Evolutionary conservation across 805 yeast genomes (phyloP), one percentile per base, ranked within the genome.

Genomic region (Metschnikowia similis): DNA sequence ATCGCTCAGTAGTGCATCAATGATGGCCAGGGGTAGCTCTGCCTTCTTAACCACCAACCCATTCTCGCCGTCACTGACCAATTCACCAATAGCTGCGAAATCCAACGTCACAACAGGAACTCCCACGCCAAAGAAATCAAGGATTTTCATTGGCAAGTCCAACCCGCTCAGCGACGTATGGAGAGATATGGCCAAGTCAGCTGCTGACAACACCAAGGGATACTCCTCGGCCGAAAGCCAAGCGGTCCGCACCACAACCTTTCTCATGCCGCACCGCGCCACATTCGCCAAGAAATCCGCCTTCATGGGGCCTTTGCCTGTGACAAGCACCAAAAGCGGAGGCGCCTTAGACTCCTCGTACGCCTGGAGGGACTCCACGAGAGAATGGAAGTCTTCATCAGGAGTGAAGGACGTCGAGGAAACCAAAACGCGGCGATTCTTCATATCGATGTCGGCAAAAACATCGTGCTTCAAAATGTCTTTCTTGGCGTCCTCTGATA

Each of bases 131-230:
- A 92, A 91, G 79, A 92, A 83, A 62, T 94, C 99, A 6, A 92
- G 85, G 34, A 94, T 87, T 66, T 94, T 94, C 99, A 94, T 94
- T 0, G 99, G 99, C 50, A 94, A 75, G 62, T 94, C 99, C 49
- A 87, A 75, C 0, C 99, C 99, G 41, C 96, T 87, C 41, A 96
- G 86, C 0, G 98, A 91, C 4, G 84, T 80, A 66, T 94, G 99
- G 53, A 94, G 71, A 0, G 98, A 92, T 1, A 94, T 77, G 1
- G 97, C 98, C 34, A 91, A 63, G 62, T 94, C 97, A 3, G 96
- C 92, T 3, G 82, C 69, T 2, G 84, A 83, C 30, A 94, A 64
- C 1, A 94, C 70, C 46, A 72, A 66, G 0, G 97, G 97, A 64
- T 94, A 94, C 50, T 89, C 89, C 49, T 83, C 88, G 6, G 82